phyloP scores from a whole-genome alignment of 495 filamentous ascomycete species.

The Neurospora sp. region DNA sequence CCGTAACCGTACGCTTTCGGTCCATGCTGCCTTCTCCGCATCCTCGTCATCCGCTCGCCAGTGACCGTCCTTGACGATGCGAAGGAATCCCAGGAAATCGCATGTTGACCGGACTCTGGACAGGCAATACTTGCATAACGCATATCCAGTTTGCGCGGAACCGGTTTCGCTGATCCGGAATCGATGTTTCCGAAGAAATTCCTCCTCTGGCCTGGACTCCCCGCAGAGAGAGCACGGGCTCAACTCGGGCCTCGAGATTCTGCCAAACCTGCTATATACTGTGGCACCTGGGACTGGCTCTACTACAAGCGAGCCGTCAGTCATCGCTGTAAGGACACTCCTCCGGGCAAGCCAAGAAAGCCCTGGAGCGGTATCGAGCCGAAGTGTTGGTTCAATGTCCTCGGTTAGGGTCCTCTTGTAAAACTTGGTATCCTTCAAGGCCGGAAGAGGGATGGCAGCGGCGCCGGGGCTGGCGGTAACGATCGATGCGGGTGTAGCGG shows the following conservation, averaged over 20 bases:
- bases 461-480: slow-evolving; percentile 29
- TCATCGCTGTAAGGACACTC: slow-evolving; percentile 69
- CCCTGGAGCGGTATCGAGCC: slow-evolving; percentile 79
- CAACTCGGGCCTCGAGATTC: slow-evolving; percentile 45
- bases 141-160: slow-evolving; percentile 68
- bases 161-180: slow-evolving; percentile 82
- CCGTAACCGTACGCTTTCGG: slow-evolving; percentile 77
- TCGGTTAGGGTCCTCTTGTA: slow-evolving; percentile 82
- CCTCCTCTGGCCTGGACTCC: slow-evolving; percentile 58
- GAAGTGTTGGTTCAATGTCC: slow-evolving; percentile 88
- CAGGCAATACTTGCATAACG: slow-evolving; percentile 83
- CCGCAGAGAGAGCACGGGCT: slow-evolving; percentile 84
- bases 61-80: slow-evolving; percentile 81
- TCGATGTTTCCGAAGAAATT: slow-evolving; percentile 69
- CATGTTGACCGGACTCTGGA: slow-evolving; percentile 75
- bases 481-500: slow-evolving; percentile 40
- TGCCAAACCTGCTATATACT: slow-evolving; percentile 23
- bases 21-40: slow-evolving; percentile 78
- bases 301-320: slow-evolving; percentile 77
- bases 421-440: slow-evolving; percentile 80
- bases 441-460: slow-evolving; percentile 20
- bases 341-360: slow-evolving; percentile 88
- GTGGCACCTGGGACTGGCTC: slow-evolving; percentile 62
- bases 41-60: slow-evolving; percentile 70
- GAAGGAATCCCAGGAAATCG: slow-evolving; percentile 83